Base-by-base conservation (phyloP, 352 stramenopile genomes). In the Pythium rishiriense region DNA sequence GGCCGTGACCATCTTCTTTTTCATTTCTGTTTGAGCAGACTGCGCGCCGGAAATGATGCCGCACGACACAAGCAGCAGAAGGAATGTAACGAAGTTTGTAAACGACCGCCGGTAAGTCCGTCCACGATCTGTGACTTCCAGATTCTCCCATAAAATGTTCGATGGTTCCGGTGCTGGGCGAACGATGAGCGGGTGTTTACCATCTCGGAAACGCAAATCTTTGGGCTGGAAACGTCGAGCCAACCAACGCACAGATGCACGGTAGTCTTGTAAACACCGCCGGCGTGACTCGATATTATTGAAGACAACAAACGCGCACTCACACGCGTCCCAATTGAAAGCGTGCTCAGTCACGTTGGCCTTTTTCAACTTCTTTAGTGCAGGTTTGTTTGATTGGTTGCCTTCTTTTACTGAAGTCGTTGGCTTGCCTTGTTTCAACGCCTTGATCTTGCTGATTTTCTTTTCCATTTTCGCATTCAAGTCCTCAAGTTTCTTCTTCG, bases 71-170 rank as follows among this genome's bases (percentile, higher is more conserved):
- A 93, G 62, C 19, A 93, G 55, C 11, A 93, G 68, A 21, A 93
- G 48, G 42, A 90, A 85, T 1, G 85, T 93, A n/a, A 91, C 63
- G 1, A 85, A 69, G 41, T 86, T 86, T 0, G 82, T 91, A 12
- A 91, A 73, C 26, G 76, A 79, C 12, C 85, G 82, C 0, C 86
- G 75, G 31, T 85, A 71, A 8, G 85, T 74, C n/a, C 86, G 81
- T 0, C 73, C 79, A 28, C 66, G 65, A n/a, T 78, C 39, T 28
- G 85, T 85, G 15, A 85, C 71, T 50, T 93, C 84, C 0, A 93
- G 72, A 56, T 93, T 95, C 59, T 95, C 86, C 86, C 86, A 95
- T 45, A 94, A 66, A 42, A 95, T 93, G 46, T 95, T 93, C 4
- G 81, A 90, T n/a, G 87, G 87, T 53, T 95, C 87, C 1, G 84